Percentiles rank a stretch among this genome's conserved stretches.
phyloP scores from a whole-genome alignment of 2,329 filamentous ascomycete genomes.

The Periconia sp. region DNA sequence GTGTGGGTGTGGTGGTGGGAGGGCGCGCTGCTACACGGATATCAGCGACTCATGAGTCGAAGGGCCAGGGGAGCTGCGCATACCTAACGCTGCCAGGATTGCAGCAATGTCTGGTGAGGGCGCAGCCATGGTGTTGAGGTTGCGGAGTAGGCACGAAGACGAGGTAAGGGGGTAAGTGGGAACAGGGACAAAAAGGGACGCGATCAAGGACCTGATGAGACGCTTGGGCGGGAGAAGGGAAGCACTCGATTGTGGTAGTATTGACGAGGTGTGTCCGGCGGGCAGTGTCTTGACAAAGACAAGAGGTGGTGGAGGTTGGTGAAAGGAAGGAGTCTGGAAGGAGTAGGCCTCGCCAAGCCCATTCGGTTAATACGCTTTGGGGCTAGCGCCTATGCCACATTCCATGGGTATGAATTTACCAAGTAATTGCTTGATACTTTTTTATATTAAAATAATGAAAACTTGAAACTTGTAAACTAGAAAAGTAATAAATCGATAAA shows the following conservation, averaged over 20 bases:
- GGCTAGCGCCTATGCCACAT: not conserved
- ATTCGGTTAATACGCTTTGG: not conserved
- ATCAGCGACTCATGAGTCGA: constrained; percentile 9
- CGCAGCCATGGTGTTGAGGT: constrained; percentile 31
- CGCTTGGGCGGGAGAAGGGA: not conserved
- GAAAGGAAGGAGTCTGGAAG: not conserved
- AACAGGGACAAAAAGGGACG: not conserved
- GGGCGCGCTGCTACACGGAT: constrained; percentile 48
- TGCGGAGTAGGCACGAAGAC: not conserved
- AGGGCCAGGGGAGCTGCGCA: constrained; percentile 6
- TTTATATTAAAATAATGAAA: too few relatives aligned
- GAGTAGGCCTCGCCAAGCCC: not conserved
- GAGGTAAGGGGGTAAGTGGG: not conserved
- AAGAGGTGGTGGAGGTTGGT: not conserved
- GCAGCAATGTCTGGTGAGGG: constrained; percentile 41
- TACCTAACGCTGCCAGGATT: constrained; percentile 44
- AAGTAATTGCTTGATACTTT: too few relatives aligned
- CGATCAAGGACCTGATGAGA: not conserved
- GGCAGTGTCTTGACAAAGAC: too few relatives aligned
- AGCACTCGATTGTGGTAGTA: not conserved
- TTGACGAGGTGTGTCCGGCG: not conserved
- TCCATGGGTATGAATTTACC: too few relatives aligned
- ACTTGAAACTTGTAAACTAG: too few relatives aligned
- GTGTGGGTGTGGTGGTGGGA: constrained; percentile 51
- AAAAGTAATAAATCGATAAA: too few relatives aligned